phyloP scores from a whole-genome alignment of 1,139 yeast genomes.

The Candida glucosophila region DNA sequence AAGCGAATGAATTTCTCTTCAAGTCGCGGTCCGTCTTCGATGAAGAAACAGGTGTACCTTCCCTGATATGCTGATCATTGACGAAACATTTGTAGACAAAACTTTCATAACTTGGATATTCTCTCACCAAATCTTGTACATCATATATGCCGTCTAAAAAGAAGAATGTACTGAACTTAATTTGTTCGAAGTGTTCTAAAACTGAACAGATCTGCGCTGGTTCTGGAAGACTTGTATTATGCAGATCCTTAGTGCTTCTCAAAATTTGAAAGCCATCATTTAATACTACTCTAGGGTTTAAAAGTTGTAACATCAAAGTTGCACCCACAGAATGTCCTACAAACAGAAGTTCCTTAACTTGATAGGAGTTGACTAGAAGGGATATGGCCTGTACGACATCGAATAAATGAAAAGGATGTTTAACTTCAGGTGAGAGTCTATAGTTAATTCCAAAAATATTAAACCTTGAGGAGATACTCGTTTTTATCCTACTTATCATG shows the following conservation, averaged over 20 bases:
- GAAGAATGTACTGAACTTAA: constrained; percentile 8
- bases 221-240: not conserved
- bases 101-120: constrained; percentile 20
- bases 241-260: not conserved
- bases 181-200: constrained; percentile 1
- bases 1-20: not conserved
- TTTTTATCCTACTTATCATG: constrained; percentile 16
- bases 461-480: constrained; percentile 3
- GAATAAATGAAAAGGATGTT: constrained; percentile 55
- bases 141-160: constrained; percentile 36
- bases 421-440: constrained; percentile 53
- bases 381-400: constrained; percentile 47
- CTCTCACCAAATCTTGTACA: constrained; percentile 19
- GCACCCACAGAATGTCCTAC: constrained; percentile 87
- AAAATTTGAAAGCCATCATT: constrained; percentile 6
- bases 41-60: constrained; percentile 20
- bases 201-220: not conserved
- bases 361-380: constrained; percentile 13
- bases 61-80: constrained; percentile 9
- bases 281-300: constrained; percentile 19
- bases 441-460: constrained; percentile 51
- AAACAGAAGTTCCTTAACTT: constrained; percentile 18
- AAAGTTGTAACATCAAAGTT: constrained; percentile 51
- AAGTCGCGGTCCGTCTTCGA: not conserved
- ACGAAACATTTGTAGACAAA: constrained; percentile 30